Percentiles rank a stretch among this genome's conserved stretches.
Conservation (phyloP, 192 early-diverging fungal genomes). For the Chytriomyces confervae region DNA sequence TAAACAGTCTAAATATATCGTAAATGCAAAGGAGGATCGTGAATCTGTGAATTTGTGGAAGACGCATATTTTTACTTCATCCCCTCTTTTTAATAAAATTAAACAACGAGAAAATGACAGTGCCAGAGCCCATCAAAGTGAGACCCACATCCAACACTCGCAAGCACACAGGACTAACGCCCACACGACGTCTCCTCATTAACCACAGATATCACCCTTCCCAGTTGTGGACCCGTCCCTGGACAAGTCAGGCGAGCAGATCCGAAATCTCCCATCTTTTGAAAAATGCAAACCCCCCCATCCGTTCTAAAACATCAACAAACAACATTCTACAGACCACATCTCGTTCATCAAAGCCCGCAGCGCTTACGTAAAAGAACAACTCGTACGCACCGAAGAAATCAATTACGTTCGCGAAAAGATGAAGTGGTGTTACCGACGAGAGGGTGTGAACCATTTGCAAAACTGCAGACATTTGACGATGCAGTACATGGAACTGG, state of each 20-base stretch:
- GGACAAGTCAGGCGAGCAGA: slow-evolving; percentile 40
- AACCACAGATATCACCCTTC: slow-evolving; percentile 45
- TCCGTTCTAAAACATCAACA: no score
- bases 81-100: no score
- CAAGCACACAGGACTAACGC: no score
- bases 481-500: slow-evolving; percentile 76
- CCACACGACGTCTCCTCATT: no score
- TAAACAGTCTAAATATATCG: no score
- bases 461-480: slow-evolving; percentile 88
- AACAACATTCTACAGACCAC: no score
- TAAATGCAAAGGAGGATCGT: no score
- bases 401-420: slow-evolving; percentile 82
- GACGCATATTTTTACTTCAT: no score
- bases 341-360: slow-evolving; percentile 70
- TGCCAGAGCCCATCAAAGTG: no score
- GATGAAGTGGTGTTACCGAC: slow-evolving; percentile 88
- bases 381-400: slow-evolving; percentile 93
- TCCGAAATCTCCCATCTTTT: background rate
- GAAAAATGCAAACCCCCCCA: background rate
- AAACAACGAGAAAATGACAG: no score
- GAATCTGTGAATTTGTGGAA: no score
- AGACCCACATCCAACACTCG: no score
- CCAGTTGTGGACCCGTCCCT: slow-evolving; percentile 49
- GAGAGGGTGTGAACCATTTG: slow-evolving; percentile 93
- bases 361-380: slow-evolving; percentile 81